Percentiles rank a stretch among this genome's conserved stretches.
These are phyloP conservation scores for Centrapalus pauciflorus DNA, from an alignment of 129 eudicot genomes.

Conservation along the genomic window DNA sequence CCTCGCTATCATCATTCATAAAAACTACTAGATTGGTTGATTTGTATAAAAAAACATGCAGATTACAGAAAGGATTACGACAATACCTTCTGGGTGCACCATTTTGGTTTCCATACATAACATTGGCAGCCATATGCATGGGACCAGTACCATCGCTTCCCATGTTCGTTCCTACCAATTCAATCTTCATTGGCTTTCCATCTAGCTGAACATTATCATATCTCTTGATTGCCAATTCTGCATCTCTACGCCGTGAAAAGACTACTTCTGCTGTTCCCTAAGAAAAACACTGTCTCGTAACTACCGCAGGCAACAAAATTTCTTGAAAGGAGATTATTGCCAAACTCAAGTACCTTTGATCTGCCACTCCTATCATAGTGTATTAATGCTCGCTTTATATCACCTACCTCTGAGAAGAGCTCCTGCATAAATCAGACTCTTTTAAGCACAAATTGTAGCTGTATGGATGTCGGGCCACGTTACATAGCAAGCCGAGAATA, in stretches of 20 bases:
- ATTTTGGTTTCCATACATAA: constrained; percentile 23
- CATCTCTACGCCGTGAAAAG: constrained; percentile 46
- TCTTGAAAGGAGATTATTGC: constrained; percentile 11
- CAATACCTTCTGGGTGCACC: constrained; percentile 39
- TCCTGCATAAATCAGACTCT: constrained; percentile 33
- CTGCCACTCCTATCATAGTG: constrained; percentile 60
- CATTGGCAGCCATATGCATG: not conserved
- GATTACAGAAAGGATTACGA: not conserved
- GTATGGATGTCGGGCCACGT: not conserved
- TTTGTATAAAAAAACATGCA: not conserved
- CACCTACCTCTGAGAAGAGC: constrained; percentile 53
- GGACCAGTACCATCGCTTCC: constrained; percentile 20
- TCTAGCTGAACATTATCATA: constrained; percentile 49
- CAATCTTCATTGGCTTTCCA: constrained; percentile 59
- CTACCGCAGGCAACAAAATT: not conserved
- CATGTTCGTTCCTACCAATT: constrained; percentile 33
- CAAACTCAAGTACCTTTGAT: constrained; percentile 44
- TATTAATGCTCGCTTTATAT: constrained; percentile 37
- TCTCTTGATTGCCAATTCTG: constrained; percentile 46
- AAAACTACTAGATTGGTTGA: not conserved
- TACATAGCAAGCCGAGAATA: not conserved
- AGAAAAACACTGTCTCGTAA: constrained; percentile 9
- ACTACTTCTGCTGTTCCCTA: constrained; percentile 64
- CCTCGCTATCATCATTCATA: not conserved
- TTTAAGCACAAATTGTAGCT: not conserved